A percentile compares a stretch with the other conserved stretches of the same genome.
These are phyloP conservation scores for Pinguiococcus pyrenoidosus DNA, from an alignment of 108 stramenopile species.

Conservation along the genomic window DNA sequence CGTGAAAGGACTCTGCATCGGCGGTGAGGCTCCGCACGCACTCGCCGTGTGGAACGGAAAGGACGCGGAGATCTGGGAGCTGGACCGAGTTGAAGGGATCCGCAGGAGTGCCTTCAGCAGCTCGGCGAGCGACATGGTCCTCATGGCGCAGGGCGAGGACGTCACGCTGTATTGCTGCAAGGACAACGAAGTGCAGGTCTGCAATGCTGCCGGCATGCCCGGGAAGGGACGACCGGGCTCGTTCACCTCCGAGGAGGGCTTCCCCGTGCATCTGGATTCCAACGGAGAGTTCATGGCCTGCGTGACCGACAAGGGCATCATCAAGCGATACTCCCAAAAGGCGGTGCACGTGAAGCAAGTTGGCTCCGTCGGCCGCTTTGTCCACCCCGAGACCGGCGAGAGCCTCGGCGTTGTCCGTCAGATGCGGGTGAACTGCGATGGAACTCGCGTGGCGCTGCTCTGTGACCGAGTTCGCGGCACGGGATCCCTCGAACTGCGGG, in stretches of 20 bases:
- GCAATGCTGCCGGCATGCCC: too few species aligned
- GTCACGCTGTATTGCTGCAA: too few species aligned
- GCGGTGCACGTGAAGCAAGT: constrained; percentile 10
- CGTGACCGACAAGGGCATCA: constrained; percentile 29
- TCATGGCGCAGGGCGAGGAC: too few species aligned
- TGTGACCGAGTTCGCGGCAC: constrained; percentile 9
- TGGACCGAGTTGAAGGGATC: too few species aligned
- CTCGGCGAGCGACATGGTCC: too few species aligned
- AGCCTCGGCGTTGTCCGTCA: constrained; percentile 22
- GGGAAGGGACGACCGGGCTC: too few species aligned
- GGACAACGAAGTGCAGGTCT: too few species aligned
- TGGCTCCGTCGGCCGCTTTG: constrained; percentile 21
- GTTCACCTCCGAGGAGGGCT: constrained; percentile 36
- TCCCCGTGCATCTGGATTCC: constrained; percentile 29
- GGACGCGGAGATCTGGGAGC: constrained; percentile 9
- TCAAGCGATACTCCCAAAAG: constrained; percentile 30
- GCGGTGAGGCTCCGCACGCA: too few species aligned
- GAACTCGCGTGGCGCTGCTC: constrained; percentile 40
- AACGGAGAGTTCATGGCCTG: constrained; percentile 39
- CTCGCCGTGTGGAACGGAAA: constrained; percentile 22
- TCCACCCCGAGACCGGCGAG: constrained; percentile 2
- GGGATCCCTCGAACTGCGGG: constrained; percentile 16
- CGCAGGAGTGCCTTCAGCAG: too few species aligned
- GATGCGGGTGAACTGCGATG: constrained; percentile 41
- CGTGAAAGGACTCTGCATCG: too few species aligned